Evolutionary conservation across 176 grass and related monocot genomes (phyloP).

Genomic region (Raddia distichophylla): DNA sequence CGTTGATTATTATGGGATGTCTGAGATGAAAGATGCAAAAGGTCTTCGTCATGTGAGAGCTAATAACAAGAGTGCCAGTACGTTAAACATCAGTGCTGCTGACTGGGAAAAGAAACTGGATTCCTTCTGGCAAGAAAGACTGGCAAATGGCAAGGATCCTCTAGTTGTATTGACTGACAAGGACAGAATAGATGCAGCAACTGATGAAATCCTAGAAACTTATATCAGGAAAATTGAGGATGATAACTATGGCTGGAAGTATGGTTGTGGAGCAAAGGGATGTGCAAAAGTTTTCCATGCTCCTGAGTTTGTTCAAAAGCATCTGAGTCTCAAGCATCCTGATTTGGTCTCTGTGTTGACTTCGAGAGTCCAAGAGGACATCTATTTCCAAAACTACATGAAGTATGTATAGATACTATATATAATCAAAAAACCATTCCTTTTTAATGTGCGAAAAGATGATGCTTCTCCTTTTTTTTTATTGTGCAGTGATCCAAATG

Average conservation of each 20-base stretch:
- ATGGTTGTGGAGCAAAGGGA: slow-evolving; percentile 78
- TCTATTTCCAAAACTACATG: slow-evolving; percentile 94
- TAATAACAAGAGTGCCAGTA: slow-evolving; percentile 51
- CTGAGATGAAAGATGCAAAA: slow-evolving; percentile 67
- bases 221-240: slow-evolving; percentile 67
- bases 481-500: slow-evolving; percentile 73
- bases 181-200: slow-evolving; percentile 72
- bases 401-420: slow-evolving; percentile 54
- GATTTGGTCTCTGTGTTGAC: slow-evolving; percentile 66
- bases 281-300: slow-evolving; percentile 87
- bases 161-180: slow-evolving; percentile 69
- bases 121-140: slow-evolving; percentile 73
- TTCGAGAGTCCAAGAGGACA: slow-evolving; percentile 67
- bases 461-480: slow-evolving; percentile 31
- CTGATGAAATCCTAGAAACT: slow-evolving; percentile 55
- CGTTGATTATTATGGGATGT: slow-evolving; percentile 91
- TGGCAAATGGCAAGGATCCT: slow-evolving; percentile 65
- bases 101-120: slow-evolving; percentile 93
- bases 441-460: slow-evolving; percentile 14
- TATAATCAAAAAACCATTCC: slow-evolving; percentile 2
- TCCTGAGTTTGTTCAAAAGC: slow-evolving; percentile 90
- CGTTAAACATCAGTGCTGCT: slow-evolving; percentile 43
- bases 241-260: slow-evolving; percentile 77
- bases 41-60: slow-evolving; percentile 81
- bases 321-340: slow-evolving; percentile 82